These are phyloP conservation scores for Phylloporus sp. DNA, from an alignment of 768 basidiomycete genomes.

Conservation along the genomic window DNA sequence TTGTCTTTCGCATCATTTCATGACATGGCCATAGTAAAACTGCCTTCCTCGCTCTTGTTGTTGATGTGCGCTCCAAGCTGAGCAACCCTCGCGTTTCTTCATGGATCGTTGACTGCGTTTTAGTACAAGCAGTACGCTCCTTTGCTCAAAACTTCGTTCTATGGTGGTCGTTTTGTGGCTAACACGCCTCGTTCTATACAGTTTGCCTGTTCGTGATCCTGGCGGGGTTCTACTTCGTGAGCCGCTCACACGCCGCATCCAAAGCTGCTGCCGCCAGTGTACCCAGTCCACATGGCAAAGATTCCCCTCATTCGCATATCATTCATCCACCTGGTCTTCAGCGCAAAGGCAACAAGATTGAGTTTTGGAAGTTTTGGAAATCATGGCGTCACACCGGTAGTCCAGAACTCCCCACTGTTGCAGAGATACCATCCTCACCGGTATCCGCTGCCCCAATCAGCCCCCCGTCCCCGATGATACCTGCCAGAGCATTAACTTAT, in stretches of 20 bases:
- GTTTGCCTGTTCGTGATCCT: conserved; percentile 24
- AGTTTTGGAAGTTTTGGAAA: conserved; percentile 18
- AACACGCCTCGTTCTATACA: conserved; percentile 6
- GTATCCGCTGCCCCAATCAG: background rate
- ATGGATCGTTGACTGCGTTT: background rate
- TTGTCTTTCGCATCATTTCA: conserved; percentile 1
- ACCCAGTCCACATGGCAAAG: background rate
- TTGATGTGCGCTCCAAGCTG: background rate
- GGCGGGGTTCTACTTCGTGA: conserved; percentile 28
- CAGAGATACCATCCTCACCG: background rate
- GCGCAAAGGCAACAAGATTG: conserved; percentile 1
- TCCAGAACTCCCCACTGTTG: background rate
- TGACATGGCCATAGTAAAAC: background rate
- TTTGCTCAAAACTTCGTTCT: background rate
- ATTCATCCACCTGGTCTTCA: background rate
- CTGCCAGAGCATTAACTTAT: background rate
- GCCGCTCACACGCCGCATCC: conserved; percentile 8
- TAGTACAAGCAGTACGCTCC: background rate
- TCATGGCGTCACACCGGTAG: conserved; percentile 3
- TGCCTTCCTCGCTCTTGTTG: background rate
- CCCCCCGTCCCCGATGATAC: background rate
- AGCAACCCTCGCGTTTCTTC: background rate
- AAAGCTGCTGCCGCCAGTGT: conserved; percentile 1
- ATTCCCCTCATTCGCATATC: conserved; percentile 1
- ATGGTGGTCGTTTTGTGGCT: conserved; percentile 4